Conservation (phyloP, 108 stramenopile genomes). For the Cylindrotheca fusiformis region DNA sequence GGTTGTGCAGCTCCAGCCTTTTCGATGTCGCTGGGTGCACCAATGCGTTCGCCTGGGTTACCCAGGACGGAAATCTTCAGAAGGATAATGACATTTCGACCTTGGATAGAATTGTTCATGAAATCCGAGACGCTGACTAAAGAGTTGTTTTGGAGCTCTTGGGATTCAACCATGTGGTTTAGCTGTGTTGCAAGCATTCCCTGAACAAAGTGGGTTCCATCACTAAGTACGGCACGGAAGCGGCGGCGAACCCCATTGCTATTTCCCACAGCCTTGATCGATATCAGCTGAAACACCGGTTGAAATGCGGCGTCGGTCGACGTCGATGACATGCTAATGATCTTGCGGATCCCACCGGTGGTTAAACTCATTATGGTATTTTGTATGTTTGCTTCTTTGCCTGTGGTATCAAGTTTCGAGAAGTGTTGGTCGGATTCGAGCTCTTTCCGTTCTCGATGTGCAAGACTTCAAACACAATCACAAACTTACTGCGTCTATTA, state of each 20-base stretch:
- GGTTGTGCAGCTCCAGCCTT: conserved; percentile 37
- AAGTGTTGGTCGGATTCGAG: no score
- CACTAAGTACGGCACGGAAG: conserved; percentile 71
- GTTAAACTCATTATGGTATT: no score
- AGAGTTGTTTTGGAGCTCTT: conserved; percentile 39
- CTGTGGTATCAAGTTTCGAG: no score
- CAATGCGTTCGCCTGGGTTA: conserved; percentile 43
- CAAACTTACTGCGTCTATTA: no score
- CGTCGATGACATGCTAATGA: conserved; percentile 4
- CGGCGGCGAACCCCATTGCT: conserved; percentile 15
- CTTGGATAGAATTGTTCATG: conserved; percentile 77
- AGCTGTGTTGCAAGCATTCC: conserved; percentile 94
- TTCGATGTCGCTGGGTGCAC: conserved; percentile 58
- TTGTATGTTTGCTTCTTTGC: no score
- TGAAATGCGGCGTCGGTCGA: conserved; percentile 26
- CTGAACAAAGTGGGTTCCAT: conserved; percentile 75
- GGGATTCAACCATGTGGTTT: conserved; percentile 56
- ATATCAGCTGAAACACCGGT: conserved; percentile 58
- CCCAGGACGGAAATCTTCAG: conserved; percentile 43
- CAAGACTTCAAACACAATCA: no score
- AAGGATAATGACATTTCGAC: conserved; percentile 75
- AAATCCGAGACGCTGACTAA: conserved; percentile 65
- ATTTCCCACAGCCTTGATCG: conserved; percentile 45
- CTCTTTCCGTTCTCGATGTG: no score
- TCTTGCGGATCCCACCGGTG: not conserved